Evolutionary conservation across 495 filamentous ascomycete species (phyloP), one percentile per base, ranked within the genome.

Genomic region (Xylaria palmicola): DNA sequence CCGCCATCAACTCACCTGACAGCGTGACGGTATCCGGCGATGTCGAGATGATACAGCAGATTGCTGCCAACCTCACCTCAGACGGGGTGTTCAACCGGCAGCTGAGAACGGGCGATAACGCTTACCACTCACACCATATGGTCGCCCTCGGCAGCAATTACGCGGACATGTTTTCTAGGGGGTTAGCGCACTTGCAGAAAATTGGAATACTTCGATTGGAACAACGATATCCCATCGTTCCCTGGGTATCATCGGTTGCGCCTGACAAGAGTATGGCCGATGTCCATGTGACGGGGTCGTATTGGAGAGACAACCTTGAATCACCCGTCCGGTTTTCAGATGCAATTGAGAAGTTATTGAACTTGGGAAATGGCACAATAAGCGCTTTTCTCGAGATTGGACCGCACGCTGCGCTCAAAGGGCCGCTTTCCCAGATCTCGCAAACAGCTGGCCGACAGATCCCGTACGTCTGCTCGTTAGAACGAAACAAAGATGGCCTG

Each of bases 41-140:
- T 12, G 36, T 61, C 17, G 65, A 63, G 6, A 66, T 58, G 0
- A 60, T 84, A 8, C 66, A 68, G 47, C 66, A 65, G 6, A 76
- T 77, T 12, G 64, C 85, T 24, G 65, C 74, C 13, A 72, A 78
- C 50, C 62, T 86, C 4, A 68, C 79, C 51, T 82, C 86, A n/a
- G 74, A 81, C 20, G 55, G 55, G 5, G 37, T 75, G 20, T 81
- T 81, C 45, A 67, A 69, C 2, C 69, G 79, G 15, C 5, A 62
- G 20, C 49, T 83, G 5, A 62, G 66, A 26, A 73, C 78, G 1
- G 66, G 69, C 12, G 70, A 67, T 4, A 71, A 77, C 22, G 86
- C 85, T 0, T 89, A 85, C 62, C 86, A 89, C 63, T 88, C 85
- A 0, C 77, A 80, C 52, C 82, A 88, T 59, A 88, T 88, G 80